Conservation (phyloP, 768 basidiomycete genomes). For the Pisolithus tinctorius region DNA sequence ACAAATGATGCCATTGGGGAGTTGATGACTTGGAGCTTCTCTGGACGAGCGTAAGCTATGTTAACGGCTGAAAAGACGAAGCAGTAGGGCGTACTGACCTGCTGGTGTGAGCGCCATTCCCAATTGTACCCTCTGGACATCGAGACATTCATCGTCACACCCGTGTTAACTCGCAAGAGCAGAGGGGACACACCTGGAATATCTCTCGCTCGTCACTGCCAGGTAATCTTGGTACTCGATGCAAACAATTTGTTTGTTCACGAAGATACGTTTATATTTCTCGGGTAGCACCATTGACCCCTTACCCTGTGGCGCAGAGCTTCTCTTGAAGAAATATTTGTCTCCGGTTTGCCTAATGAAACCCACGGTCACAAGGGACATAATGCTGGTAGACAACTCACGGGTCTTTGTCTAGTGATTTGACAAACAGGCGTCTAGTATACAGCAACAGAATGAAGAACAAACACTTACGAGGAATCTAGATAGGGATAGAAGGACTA, state of each 20-base stretch:
- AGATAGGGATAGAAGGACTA: slow-evolving; percentile 5
- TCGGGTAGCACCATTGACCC: slow-evolving; percentile 40
- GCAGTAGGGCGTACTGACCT: slow-evolving; percentile 28
- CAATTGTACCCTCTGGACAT: slow-evolving; percentile 59
- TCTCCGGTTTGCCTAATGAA: slow-evolving; percentile 21
- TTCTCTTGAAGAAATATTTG: slow-evolving; percentile 46
- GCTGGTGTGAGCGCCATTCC: slow-evolving; percentile 73
- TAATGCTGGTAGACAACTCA: slow-evolving; percentile 21
- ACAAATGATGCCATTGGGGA: slow-evolving; percentile 53
- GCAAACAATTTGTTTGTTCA: slow-evolving; percentile 73
- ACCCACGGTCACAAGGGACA: not conserved
- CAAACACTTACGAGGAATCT: slow-evolving; percentile 51
- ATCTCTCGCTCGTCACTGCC: slow-evolving; percentile 59
- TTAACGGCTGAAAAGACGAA: not conserved
- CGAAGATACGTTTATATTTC: slow-evolving; percentile 51
- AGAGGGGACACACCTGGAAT: slow-evolving; percentile 49
- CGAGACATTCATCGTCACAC: not conserved
- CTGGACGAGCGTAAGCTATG: slow-evolving; percentile 23
- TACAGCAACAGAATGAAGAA: not conserved
- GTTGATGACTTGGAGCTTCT: slow-evolving; percentile 62
- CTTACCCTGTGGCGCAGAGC: not conserved
- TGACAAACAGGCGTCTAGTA: not conserved
- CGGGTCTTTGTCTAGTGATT: slow-evolving; percentile 36
- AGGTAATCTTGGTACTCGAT: slow-evolving; percentile 64
- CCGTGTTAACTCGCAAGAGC: not conserved